Conservation (phyloP, 176 grass and related monocot species). For the Rhynchospora pubera region DNA sequence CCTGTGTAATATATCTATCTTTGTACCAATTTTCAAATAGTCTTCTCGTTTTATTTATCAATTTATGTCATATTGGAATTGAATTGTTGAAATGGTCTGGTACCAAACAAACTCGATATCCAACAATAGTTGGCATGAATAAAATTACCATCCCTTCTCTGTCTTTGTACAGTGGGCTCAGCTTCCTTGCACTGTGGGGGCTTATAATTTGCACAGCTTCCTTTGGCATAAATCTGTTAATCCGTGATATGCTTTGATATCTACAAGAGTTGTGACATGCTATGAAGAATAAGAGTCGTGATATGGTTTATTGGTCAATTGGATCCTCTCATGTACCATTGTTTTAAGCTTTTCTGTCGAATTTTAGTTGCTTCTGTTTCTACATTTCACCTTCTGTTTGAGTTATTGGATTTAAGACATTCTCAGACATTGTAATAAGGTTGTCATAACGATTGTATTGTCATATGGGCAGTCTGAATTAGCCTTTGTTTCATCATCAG, state of each 20-base stretch:
- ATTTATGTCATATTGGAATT: background rate
- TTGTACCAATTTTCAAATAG: background rate
- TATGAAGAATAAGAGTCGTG: background rate
- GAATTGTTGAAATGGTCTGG: background rate
- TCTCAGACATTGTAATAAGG: background rate
- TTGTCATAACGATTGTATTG: background rate
- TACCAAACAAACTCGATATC: background rate
- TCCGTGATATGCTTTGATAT: conserved; percentile 49
- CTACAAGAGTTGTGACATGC: background rate
- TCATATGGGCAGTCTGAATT: background rate
- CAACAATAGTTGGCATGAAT: background rate
- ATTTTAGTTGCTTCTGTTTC: background rate
- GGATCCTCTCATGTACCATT: background rate
- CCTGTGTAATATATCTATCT: conserved; percentile 47
- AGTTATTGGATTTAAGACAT: background rate
- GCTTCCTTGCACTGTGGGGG: conserved; percentile 59
- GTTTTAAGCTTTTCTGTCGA: background rate
- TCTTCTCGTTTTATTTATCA: background rate
- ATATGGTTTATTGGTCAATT: background rate
- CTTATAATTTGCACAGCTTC: conserved; percentile 67
- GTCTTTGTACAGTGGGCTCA: conserved; percentile 40
- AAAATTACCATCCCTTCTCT: background rate
- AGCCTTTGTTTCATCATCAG: background rate
- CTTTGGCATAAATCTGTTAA: conserved; percentile 65
- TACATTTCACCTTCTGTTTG: too few relatives aligned